These are phyloP conservation scores for Thraustochytrium striatum DNA, from an alignment of 352 stramenopile species.

Conservation along the genomic window DNA sequence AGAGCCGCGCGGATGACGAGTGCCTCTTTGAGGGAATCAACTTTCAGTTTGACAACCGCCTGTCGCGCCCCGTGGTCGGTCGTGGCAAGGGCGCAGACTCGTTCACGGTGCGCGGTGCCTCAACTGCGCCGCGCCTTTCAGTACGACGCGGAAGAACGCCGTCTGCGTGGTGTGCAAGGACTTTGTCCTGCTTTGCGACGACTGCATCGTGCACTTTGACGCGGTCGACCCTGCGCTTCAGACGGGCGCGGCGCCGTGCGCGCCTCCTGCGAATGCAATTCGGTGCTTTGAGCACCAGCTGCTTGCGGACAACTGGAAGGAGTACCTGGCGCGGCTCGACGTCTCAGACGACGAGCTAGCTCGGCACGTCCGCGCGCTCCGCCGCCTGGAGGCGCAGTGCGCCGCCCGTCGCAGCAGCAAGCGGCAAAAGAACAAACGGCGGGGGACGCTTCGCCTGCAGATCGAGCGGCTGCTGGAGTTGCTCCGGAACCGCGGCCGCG, in stretches of 20 bases:
- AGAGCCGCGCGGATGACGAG: not conserved
- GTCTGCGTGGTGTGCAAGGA: conserved; percentile 45
- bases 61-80: conserved; percentile 23
- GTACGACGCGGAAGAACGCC: not conserved
- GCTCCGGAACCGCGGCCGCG: not conserved
- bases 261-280: conserved; percentile 14
- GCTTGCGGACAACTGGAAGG: conserved; percentile 5
- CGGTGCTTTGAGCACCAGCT: conserved; percentile 35
- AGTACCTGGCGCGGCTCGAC: conserved; percentile 20
- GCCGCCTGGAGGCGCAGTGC: not conserved
- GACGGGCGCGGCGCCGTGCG: not conserved
- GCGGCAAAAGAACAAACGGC: conserved; percentile 2
- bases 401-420: not conserved
- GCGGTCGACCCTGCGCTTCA: not conserved
- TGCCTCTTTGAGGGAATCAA: conserved; percentile 67
- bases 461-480: not conserved
- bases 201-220: not conserved
- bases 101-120: not conserved
- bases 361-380: not conserved
- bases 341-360: not conserved
- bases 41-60: conserved; percentile 72
- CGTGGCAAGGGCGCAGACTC: not conserved
- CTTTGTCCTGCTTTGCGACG: conserved; percentile 42
- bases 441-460: not conserved
- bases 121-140: not conserved